Conservation (phyloP, 2,329 filamentous ascomycete genomes). For the Colletotrichum coccodes region DNA sequence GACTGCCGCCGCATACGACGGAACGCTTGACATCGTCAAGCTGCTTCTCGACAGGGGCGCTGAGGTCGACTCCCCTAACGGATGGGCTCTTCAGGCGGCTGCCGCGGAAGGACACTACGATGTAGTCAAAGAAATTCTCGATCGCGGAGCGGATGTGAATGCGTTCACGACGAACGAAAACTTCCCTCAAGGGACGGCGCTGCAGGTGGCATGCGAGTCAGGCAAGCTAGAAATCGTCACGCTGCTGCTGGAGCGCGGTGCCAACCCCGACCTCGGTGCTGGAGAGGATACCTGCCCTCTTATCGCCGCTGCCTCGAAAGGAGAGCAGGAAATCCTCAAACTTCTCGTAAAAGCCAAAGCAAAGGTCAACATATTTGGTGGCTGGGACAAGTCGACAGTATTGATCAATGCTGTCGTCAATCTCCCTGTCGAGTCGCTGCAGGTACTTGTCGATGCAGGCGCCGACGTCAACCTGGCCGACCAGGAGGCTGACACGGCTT, state of each 20-base stretch:
- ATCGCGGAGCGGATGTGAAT: conserved; percentile 41
- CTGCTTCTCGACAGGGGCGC: conserved; percentile 30
- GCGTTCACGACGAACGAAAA: conserved; percentile 21
- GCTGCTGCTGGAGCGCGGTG: conserved; percentile 47
- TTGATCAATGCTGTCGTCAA: conserved; percentile 48
- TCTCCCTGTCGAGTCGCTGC: conserved; percentile 43
- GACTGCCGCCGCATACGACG: conserved; percentile 51
- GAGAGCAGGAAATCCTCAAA: conserved; percentile 47
- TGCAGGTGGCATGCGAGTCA: conserved; percentile 51
- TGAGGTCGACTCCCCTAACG: conserved; percentile 42
- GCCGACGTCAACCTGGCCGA: conserved; percentile 49
- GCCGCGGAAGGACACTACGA: conserved; percentile 46
- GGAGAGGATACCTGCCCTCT: conserved; percentile 47
- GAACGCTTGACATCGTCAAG: conserved; percentile 38
- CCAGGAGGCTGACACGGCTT: conserved; percentile 47
- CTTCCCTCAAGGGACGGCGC: conserved; percentile 43
- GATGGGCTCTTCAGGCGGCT: conserved; percentile 51
- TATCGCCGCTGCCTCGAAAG: conserved; percentile 46
- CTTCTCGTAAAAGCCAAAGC: conserved; percentile 47
- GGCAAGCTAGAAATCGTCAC: conserved; percentile 47
- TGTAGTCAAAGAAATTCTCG: conserved; percentile 46
- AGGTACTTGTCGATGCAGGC: conserved; percentile 45
- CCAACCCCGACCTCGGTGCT: conserved; percentile 49
- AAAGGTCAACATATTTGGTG: conserved; percentile 47
- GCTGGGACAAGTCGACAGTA: conserved; percentile 45